Evolutionary conservation across 331 rosid genomes (phyloP), one percentile per base, ranked within the genome.

Genomic region (Phaseolus coccineus): DNA sequence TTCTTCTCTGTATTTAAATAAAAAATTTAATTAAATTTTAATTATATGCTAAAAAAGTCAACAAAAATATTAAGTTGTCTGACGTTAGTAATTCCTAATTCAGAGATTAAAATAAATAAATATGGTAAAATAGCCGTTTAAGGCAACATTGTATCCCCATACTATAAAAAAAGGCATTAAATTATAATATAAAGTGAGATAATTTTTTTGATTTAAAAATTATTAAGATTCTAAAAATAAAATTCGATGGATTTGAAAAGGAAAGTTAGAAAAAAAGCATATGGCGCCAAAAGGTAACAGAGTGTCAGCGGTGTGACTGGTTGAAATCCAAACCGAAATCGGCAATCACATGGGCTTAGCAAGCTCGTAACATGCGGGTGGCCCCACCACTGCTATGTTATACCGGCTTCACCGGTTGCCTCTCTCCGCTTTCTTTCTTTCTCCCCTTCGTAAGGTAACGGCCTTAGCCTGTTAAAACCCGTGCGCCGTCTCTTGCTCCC

Each of bases 401-500:
- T 66, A 83, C 92, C 85, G 87, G 88, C 71, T 33, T 77, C 37
- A 15, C 87, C 90, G 80, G 87, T 86, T 50, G 15, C 64, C 79
- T 63, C 81, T 72, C 82, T 12, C 79, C 48, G 10, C 47, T 35
- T n/a, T 67, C 33, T 40, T 42, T 42, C 1, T 8, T 14, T 1
- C 73, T 67, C 44, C 0, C 3, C 76, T 67, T 27, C 5, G n/a
- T 39, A 67, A 53, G 46, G n/a, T 8, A 7, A 40, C 13, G 47
- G 47, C 47, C 12, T 15, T 13, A 13, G 12, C 33, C 55, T 27
- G 48, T 44, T 50, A 39, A 67, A 69, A 33, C 25, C 5, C 3
- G 6, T 10, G 47, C 24, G 57, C 67, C 55, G 19, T 16, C 51
- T 16, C 57, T 79, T 31, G 30, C 83, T 31, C 3, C 27, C 25